These are phyloP conservation scores for Penicillium malachiteum DNA, from an alignment of 495 filamentous ascomycete genomes.

Conservation along the genomic window DNA sequence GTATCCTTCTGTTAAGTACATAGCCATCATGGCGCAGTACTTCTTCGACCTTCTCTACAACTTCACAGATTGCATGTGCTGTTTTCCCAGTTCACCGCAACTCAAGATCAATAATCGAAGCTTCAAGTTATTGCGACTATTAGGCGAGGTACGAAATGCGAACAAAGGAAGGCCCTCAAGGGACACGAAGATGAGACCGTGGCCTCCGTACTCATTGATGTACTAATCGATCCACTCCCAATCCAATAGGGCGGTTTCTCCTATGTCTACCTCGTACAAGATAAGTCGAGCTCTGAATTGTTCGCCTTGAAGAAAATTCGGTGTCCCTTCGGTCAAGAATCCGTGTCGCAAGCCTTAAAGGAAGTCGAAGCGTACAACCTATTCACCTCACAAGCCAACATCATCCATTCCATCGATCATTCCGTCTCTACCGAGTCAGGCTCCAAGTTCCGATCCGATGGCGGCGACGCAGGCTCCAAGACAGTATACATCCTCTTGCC, in stretches of 20 bases:
- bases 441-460: constrained; percentile 58
- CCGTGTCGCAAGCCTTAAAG: constrained; percentile 87
- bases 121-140: constrained; percentile 90
- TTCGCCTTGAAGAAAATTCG: constrained; percentile 98
- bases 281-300: constrained; percentile 72
- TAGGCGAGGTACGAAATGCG: constrained; percentile 69
- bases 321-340: constrained; percentile 95
- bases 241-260: constrained; percentile 80
- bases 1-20: too few relatives aligned
- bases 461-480: constrained; percentile 65
- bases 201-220: not conserved
- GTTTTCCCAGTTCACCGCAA: constrained; percentile 89
- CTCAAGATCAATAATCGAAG: constrained; percentile 91
- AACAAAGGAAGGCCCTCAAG: not conserved
- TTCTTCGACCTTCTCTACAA: constrained; percentile 87
- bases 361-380: constrained; percentile 96
- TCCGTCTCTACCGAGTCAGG: constrained; percentile 60
- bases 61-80: constrained; percentile 89
- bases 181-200: constrained; percentile 4
- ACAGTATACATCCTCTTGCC: constrained; percentile 96
- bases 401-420: constrained; percentile 91
- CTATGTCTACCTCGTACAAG: constrained; percentile 97
- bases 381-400: constrained; percentile 76
- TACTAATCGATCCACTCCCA: constrained; percentile 6
- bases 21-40: constrained; percentile 70